These are phyloP conservation scores for Pseudogymnoascus verrucosus DNA, from an alignment of 2,329 filamentous ascomycete genomes.

Conservation along the genomic window DNA sequence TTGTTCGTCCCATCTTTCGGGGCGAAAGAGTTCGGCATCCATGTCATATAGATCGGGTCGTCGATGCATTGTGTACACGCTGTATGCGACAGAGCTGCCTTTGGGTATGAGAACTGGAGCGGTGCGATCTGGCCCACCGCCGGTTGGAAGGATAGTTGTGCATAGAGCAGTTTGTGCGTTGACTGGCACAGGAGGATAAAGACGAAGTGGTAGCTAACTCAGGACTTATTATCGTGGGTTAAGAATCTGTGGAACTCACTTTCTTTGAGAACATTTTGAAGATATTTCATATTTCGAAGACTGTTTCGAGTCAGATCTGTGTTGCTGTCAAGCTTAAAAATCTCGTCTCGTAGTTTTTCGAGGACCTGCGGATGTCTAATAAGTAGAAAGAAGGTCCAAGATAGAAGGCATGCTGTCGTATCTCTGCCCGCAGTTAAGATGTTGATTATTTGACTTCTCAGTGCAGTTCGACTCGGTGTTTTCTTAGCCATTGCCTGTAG, in stretches of 20 bases:
- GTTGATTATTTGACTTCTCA: constrained; percentile 28
- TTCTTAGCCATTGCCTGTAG: constrained; percentile 13
- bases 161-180: constrained; percentile 21
- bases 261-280: constrained; percentile 16
- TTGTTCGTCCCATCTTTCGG: constrained; percentile 25
- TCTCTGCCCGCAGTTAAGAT: constrained; percentile 25
- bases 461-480: constrained; percentile 26
- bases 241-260: constrained; percentile 11
- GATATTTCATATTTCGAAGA: constrained; percentile 14
- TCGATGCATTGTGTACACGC: constrained; percentile 27
- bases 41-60: constrained; percentile 24
- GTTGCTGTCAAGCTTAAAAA: constrained; percentile 4
- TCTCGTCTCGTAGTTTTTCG: constrained; percentile 6
- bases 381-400: constrained; percentile 15
- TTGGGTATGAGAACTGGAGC: constrained; percentile 24
- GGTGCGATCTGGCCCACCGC: constrained; percentile 25
- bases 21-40: constrained; percentile 27
- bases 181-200: constrained; percentile 25
- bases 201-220: constrained; percentile 15
- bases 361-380: constrained; percentile 13
- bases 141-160: constrained; percentile 24
- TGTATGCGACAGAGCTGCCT: constrained; percentile 22
- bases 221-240: not conserved
- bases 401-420: constrained; percentile 12
- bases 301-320: constrained; percentile 9